Percentiles rank a stretch among this genome's conserved stretches.
phyloP scores from a whole-genome alignment of 2,329 filamentous ascomycete genomes.

The Alternaria panax region DNA sequence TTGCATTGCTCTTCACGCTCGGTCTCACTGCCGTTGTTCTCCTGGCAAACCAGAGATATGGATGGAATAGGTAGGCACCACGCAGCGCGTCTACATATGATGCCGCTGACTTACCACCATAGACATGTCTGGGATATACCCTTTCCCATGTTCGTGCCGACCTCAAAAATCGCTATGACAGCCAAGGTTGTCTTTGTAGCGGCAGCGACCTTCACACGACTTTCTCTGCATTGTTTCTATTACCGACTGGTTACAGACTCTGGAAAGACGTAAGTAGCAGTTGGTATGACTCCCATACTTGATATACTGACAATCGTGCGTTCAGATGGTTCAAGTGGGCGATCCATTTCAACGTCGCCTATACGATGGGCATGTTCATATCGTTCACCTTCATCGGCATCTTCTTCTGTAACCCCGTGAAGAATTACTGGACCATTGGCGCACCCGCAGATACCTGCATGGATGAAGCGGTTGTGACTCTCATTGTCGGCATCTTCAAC shows the following conservation, averaged over 20 bases:
- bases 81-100: neutral
- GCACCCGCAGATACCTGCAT: constrained; percentile 45
- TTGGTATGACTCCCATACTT: no score
- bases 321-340: constrained; percentile 48
- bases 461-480: constrained; percentile 51
- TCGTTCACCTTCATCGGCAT: constrained; percentile 46
- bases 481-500: constrained; percentile 54
- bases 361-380: constrained; percentile 50
- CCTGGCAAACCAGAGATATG: constrained; percentile 52
- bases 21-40: constrained; percentile 51
- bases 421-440: constrained; percentile 53
- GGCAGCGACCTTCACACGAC: constrained; percentile 54
- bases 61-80: constrained; percentile 42
- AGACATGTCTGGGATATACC: constrained; percentile 55
- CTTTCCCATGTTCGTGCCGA: constrained; percentile 28
- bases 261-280: constrained; percentile 25
- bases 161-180: constrained; percentile 50
- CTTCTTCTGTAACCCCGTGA: constrained; percentile 53
- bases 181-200: constrained; percentile 54
- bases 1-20: constrained; percentile 51
- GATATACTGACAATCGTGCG: neutral
- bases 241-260: constrained; percentile 55
- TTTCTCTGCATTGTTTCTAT: constrained; percentile 57
- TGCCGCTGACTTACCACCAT: constrained; percentile 16
- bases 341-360: constrained; percentile 50